Percentiles rank a stretch among this genome's conserved stretches.
Conservation (phyloP, 2,329 filamentous ascomycete species). For the Apiospora sp. region DNA sequence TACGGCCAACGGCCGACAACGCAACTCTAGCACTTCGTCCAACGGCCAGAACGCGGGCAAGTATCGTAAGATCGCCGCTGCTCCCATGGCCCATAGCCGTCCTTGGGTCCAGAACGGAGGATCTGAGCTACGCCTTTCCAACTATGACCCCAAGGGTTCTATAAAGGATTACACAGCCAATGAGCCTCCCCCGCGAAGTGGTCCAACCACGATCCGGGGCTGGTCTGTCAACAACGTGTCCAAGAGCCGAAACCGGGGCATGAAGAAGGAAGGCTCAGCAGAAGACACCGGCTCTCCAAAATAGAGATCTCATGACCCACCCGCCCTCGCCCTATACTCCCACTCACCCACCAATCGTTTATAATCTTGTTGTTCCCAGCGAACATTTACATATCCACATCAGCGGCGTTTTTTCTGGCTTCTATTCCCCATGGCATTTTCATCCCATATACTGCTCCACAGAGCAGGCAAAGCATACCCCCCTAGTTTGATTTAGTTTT, state of each 20-base stretch:
- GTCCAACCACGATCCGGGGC: slow-evolving; percentile 63
- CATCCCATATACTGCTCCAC: slow-evolving; percentile 10
- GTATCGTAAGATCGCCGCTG: slow-evolving; percentile 67
- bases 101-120: slow-evolving; percentile 54
- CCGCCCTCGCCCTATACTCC: background rate
- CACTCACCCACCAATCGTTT: background rate
- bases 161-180: slow-evolving; percentile 66
- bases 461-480: slow-evolving; percentile 8
- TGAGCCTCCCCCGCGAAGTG: slow-evolving; percentile 63
- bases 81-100: slow-evolving; percentile 60
- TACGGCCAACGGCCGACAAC: slow-evolving; percentile 38
- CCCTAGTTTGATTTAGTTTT: background rate
- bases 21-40: slow-evolving; percentile 43
- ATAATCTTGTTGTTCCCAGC: background rate
- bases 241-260: slow-evolving; percentile 37
- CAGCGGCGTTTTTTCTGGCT: slow-evolving; percentile 7
- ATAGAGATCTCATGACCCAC: background rate
- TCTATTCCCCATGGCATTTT: slow-evolving; percentile 12
- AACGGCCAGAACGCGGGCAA: slow-evolving; percentile 45
- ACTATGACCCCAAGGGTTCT: slow-evolving; percentile 61
- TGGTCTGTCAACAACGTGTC: slow-evolving; percentile 59
- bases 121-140: slow-evolving; percentile 65
- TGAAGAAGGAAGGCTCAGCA: slow-evolving; percentile 37
- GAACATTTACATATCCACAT: slow-evolving; percentile 9
- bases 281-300: slow-evolving; percentile 31